Evolutionary conservation across 352 stramenopile genomes (phyloP).

Genomic region (Bremia lactucae): DNA sequence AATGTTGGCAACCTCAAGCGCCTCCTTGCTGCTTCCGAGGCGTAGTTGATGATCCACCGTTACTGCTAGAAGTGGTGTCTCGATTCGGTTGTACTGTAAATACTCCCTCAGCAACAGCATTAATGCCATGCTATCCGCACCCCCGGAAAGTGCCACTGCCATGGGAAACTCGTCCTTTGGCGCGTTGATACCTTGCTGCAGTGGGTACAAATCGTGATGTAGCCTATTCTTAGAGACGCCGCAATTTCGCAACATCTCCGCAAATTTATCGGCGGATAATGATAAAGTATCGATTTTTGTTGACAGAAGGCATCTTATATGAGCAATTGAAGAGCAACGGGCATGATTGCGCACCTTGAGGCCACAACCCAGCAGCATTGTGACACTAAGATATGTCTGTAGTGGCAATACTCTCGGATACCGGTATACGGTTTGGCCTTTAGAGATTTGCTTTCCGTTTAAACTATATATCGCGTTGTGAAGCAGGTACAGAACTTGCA

Average conservation of each 20-base stretch:
- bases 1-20: conserved; percentile 34
- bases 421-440: too few relatives aligned
- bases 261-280: conserved; percentile 27
- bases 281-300: too few relatives aligned
- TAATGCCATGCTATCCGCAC: conserved; percentile 74
- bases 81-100: conserved; percentile 30
- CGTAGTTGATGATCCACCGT: conserved; percentile 73
- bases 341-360: too few relatives aligned
- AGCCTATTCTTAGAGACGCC: conserved; percentile 33
- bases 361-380: too few relatives aligned
- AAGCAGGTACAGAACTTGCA: too few relatives aligned
- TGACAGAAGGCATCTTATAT: too few relatives aligned
- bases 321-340: too few relatives aligned
- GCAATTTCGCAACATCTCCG: conserved; percentile 24
- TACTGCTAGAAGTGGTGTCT: conserved; percentile 61
- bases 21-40: conserved; percentile 51
- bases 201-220: conserved; percentile 27
- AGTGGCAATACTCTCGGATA: too few relatives aligned
- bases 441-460: too few relatives aligned
- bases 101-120: conserved; percentile 65
- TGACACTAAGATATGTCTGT: too few relatives aligned
- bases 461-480: too few relatives aligned
- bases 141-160: conserved; percentile 64
- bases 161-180: conserved; percentile 33
- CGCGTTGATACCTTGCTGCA: conserved; percentile 9